Conservation (phyloP, 176 grass and related monocot genomes). For the Tuctoria greenei region DNA sequence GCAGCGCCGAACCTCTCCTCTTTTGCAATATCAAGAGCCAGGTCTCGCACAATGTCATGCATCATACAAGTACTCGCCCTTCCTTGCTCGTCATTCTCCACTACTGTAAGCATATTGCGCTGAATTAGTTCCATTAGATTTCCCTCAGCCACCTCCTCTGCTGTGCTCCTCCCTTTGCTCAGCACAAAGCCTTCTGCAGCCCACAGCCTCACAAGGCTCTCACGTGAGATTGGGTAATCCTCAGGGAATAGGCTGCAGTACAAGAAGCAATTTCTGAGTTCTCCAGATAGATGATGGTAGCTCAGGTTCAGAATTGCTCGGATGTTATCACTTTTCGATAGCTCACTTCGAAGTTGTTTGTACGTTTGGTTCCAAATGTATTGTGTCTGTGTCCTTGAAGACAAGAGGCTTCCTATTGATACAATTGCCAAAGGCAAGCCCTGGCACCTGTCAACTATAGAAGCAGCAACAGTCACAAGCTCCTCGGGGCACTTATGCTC, state of each 20-base stretch:
- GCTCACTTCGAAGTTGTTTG: constrained; percentile 52
- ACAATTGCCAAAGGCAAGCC: constrained; percentile 50
- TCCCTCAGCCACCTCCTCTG: constrained; percentile 34
- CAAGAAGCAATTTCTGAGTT: constrained; percentile 34
- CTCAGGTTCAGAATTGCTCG: constrained; percentile 33
- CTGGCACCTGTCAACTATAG: constrained; percentile 57
- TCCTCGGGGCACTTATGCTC: constrained; percentile 34
- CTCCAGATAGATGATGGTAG: constrained; percentile 37
- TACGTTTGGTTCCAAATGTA: constrained; percentile 45
- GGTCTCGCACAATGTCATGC: constrained; percentile 47
- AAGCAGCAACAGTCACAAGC: constrained; percentile 24
- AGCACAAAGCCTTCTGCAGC: constrained; percentile 37
- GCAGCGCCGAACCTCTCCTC: constrained; percentile 32
- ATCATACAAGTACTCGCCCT: constrained; percentile 31
- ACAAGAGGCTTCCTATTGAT: constrained; percentile 49
- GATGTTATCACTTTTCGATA: constrained; percentile 31
- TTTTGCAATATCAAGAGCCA: constrained; percentile 37
- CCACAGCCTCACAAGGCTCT: constrained; percentile 32
- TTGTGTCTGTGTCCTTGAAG: constrained; percentile 14
- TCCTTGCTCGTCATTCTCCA: constrained; percentile 19
- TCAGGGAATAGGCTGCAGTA: constrained; percentile 40
- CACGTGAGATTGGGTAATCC: constrained; percentile 2
- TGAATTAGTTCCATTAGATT: constrained; percentile 37
- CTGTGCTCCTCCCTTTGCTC: constrained; percentile 6
- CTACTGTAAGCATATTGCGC: constrained; percentile 21